These are phyloP conservation scores for Penicillium soppii DNA, from an alignment of 495 filamentous ascomycete species.

Conservation along the genomic window DNA sequence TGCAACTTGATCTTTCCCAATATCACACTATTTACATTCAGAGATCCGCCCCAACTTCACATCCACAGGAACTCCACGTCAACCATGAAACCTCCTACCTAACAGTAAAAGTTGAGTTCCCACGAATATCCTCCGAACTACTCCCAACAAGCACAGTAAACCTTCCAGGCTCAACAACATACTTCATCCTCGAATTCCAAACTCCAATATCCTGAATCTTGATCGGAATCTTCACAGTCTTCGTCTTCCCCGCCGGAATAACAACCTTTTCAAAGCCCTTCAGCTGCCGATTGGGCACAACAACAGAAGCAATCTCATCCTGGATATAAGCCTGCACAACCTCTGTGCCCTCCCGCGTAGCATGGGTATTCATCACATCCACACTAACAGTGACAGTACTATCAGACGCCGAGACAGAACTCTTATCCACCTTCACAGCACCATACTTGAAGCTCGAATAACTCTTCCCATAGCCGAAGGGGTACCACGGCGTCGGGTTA, in stretches of 20 bases:
- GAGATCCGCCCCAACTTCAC: too few relatives aligned
- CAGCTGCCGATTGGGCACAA: slow-evolving; percentile 63
- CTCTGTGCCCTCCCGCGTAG: slow-evolving; percentile 57
- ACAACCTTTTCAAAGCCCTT: slow-evolving; percentile 70
- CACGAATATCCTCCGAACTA: slow-evolving; percentile 53
- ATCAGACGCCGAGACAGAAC: slow-evolving; percentile 40
- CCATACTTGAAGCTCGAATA: slow-evolving; percentile 63
- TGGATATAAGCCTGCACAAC: slow-evolving; percentile 69
- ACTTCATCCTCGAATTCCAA: slow-evolving; percentile 62
- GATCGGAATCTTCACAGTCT: slow-evolving; percentile 54
- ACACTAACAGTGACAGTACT: slow-evolving; percentile 49
- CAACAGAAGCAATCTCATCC: slow-evolving; percentile 59
- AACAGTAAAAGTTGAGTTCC: slow-evolving; percentile 55
- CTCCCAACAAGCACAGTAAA: slow-evolving; percentile 60
- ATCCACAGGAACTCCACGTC: neutral
- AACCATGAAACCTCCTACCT: slow-evolving; percentile 12
- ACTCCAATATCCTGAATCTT: slow-evolving; percentile 53
- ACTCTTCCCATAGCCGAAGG: slow-evolving; percentile 67
- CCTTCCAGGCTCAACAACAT: slow-evolving; percentile 67
- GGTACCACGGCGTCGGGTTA: slow-evolving; percentile 56
- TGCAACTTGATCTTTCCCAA: too few relatives aligned
- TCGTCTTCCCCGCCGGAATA: slow-evolving; percentile 57
- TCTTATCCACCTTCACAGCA: slow-evolving; percentile 44
- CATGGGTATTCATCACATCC: slow-evolving; percentile 53
- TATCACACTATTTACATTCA: too few relatives aligned